Conservation (phyloP, 345 rosid genomes). For the Melaleuca quinquenervia region DNA sequence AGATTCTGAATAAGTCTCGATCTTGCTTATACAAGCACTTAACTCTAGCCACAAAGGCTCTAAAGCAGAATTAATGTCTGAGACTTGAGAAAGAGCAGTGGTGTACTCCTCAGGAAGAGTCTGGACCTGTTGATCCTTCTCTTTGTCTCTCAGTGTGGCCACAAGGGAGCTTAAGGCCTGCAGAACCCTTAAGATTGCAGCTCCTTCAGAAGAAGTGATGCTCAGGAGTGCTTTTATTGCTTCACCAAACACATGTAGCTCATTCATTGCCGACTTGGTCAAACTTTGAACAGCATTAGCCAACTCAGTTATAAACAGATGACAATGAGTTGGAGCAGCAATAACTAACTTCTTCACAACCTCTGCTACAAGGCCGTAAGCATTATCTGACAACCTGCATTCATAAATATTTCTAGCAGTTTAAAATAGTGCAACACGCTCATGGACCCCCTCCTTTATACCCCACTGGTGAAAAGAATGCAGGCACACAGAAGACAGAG, state of each 20-base stretch:
- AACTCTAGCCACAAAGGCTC: slow-evolving; percentile 92
- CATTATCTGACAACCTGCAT: slow-evolving; percentile 83
- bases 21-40: slow-evolving; percentile 84
- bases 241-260: slow-evolving; percentile 74
- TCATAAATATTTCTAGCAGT: neutral
- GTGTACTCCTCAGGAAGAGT: slow-evolving; percentile 38
- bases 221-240: slow-evolving; percentile 72
- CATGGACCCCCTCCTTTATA: neutral
- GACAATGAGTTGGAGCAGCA: slow-evolving; percentile 71
- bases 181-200: slow-evolving; percentile 82
- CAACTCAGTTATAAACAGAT: slow-evolving; percentile 72
- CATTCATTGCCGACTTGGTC: slow-evolving; percentile 70
- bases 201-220: slow-evolving; percentile 76
- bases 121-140: slow-evolving; percentile 38
- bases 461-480: neutral
- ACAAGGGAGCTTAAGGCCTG: slow-evolving; percentile 84
- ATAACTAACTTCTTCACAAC: slow-evolving; percentile 84
- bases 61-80: slow-evolving; percentile 57
- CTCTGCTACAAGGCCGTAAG: slow-evolving; percentile 80
- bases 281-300: slow-evolving; percentile 59
- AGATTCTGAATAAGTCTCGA: slow-evolving; percentile 78
- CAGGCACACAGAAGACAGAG: neutral
- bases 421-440: neutral
- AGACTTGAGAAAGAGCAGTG: slow-evolving; percentile 54
- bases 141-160: slow-evolving; percentile 42